Evolutionary conservation across 2,329 filamentous ascomycete genomes (phyloP).

Genomic region (Fusarium goolgardi): DNA sequence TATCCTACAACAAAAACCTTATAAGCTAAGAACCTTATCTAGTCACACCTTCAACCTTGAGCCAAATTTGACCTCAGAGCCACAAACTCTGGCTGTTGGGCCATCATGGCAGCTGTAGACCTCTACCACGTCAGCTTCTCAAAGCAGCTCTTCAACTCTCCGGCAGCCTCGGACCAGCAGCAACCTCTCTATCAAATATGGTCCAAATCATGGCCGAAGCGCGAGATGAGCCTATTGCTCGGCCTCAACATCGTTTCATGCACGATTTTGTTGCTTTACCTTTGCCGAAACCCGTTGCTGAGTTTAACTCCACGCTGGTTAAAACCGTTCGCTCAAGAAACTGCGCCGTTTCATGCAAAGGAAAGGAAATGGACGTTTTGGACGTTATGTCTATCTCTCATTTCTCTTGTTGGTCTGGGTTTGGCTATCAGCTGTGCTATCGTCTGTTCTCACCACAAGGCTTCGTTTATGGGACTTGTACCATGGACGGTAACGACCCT

Average conservation of each 20-base stretch:
- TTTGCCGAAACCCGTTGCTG: slow-evolving; percentile 43
- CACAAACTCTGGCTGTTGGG: slow-evolving; percentile 8
- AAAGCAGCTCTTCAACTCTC: slow-evolving; percentile 19
- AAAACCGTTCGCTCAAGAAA: slow-evolving; percentile 58
- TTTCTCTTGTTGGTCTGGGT: slow-evolving; percentile 52
- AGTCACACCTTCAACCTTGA: slow-evolving; percentile 2
- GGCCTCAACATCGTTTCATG: slow-evolving; percentile 45
- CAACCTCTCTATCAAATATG: slow-evolving; percentile 2
- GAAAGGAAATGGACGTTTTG: slow-evolving; percentile 54
- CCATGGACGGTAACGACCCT: slow-evolving; percentile 56
- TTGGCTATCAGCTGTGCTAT: slow-evolving; percentile 50
- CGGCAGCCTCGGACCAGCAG: not conserved
- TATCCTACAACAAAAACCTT: not conserved
- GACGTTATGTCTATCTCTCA: slow-evolving; percentile 52
- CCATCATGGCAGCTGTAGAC: slow-evolving; percentile 27
- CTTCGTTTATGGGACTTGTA: slow-evolving; percentile 50
- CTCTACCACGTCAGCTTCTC: slow-evolving; percentile 32
- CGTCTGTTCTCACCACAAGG: slow-evolving; percentile 44
- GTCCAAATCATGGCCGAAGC: slow-evolving; percentile 12
- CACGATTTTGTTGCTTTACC: slow-evolving; percentile 47
- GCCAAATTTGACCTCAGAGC: not conserved
- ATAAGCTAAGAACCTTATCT: slow-evolving; percentile 20
- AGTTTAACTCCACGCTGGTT: slow-evolving; percentile 55
- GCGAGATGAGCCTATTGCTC: slow-evolving; percentile 37
- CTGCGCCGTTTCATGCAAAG: slow-evolving; percentile 39